These are phyloP conservation scores for Tritrichomonas musculus DNA, from an alignment of 208 protist genomes.

Conservation along the genomic window DNA sequence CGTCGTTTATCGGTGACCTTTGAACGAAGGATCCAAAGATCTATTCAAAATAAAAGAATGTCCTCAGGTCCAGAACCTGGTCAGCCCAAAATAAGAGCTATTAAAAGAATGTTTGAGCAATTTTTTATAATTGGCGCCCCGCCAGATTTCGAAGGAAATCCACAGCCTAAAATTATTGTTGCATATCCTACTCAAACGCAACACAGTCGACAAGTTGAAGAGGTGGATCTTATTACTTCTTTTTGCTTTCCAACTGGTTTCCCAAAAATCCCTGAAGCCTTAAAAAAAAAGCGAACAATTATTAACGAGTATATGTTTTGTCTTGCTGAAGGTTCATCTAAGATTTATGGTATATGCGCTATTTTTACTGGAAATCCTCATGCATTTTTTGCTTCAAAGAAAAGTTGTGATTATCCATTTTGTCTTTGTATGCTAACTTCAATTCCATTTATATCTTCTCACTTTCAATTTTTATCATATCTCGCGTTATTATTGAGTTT, in stretches of 20 bases:
- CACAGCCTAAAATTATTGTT: not conserved
- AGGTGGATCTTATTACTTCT: not conserved
- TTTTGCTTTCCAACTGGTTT: not conserved
- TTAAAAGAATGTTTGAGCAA: not conserved
- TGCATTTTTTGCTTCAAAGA: not conserved
- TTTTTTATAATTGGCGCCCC: not conserved
- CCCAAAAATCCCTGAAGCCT: not conserved
- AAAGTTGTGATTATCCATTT: not conserved
- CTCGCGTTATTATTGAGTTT: no score
- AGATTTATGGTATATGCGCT: not conserved
- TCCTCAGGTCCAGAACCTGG: no score
- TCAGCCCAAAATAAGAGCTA: no score
- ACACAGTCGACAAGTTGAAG: not conserved
- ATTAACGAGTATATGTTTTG: not conserved
- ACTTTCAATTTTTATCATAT: slow-evolving; percentile 4
- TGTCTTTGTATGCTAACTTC: not conserved
- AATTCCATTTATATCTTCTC: not conserved
- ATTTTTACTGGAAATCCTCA: not conserved
- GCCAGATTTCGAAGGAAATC: not conserved
- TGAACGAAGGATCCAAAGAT: no score
- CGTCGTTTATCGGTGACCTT: no score
- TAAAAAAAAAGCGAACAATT: not conserved
- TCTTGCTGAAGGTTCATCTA: not conserved
- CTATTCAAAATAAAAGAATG: no score
- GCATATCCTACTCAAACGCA: not conserved